Evolutionary conservation across 2,329 filamentous ascomycete species (phyloP), one percentile per base, ranked within the genome.

Genomic region (Cadophora sp.): DNA sequence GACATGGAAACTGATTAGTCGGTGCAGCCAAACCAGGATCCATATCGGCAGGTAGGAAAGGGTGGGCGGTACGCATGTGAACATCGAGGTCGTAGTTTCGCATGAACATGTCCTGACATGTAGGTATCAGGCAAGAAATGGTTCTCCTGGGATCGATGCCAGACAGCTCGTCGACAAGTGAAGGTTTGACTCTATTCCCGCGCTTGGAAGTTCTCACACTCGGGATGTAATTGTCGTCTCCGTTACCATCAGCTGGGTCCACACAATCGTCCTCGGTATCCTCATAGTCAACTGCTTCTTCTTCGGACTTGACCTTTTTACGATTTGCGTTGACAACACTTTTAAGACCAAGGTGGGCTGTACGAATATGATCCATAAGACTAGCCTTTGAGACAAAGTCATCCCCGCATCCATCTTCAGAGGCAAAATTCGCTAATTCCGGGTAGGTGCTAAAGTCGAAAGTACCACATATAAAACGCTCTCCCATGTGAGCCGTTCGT

Each of bases 331-430:
- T 73, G 76, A 79, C 58, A 76, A 80, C 77, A 67, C 80, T 81
- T 12, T 79, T 79, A 26, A 87, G 80, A n/a, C 89, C 88, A 29
- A 97, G 82, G 78, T 98, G 95, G 26, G 92, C 87, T 59, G 91
- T 93, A 24, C 92, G 89, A 55, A 97, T 85, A 77, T 98, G 95
- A 72, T 96, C 91, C 78, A 95, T 92, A 0, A 97, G 85, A 34
- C 89, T 89, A 22, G 88, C 86, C 79, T 97, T 97, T 69, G 91
- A 92, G 68, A 87, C 87, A 76, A 97, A 96, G 43, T 86, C 86
- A 69, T 89, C 87, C 1, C 91, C 92, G 76, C 95, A 98, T 19
- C 91, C 92, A 62, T 89, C 84, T 11, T 84, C 80, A 26, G 84
- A 85, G 66, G 87, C 83, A 91, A 93, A 97, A 6, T 79, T 82